These are phyloP conservation scores for Tuber microsphaerosporum DNA, from an alignment of 495 filamentous ascomycete genomes.

Conservation along the genomic window DNA sequence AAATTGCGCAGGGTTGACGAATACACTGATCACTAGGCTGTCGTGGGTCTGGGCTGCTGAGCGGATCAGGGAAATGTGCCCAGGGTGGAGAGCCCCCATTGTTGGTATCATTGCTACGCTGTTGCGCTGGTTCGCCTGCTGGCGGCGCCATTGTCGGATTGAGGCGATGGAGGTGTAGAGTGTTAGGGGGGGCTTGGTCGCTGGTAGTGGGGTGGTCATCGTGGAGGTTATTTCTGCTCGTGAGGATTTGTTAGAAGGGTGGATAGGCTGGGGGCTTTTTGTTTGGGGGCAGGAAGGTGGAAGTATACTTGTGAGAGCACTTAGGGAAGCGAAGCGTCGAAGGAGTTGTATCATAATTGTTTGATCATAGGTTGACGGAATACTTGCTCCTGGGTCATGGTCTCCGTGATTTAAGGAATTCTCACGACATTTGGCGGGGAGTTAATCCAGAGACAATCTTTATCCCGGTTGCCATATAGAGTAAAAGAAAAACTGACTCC, in stretches of 20 bases:
- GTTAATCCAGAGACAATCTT: not conserved
- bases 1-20: slow-evolving; percentile 95
- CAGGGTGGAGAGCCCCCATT: slow-evolving; percentile 91
- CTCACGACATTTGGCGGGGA: not conserved
- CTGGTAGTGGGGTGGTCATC: slow-evolving; percentile 3
- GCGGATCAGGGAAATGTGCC: slow-evolving; percentile 81
- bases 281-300: not conserved
- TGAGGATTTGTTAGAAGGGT: not conserved
- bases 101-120: slow-evolving; percentile 86
- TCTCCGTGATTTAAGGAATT: not conserved
- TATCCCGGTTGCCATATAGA: not conserved
- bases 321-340: not conserved
- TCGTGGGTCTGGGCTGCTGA: slow-evolving; percentile 76
- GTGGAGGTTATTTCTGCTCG: slow-evolving; percentile 20
- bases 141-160: slow-evolving; percentile 64
- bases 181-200: slow-evolving; percentile 51
- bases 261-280: not conserved
- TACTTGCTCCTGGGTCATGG: not conserved
- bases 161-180: slow-evolving; percentile 65
- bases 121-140: slow-evolving; percentile 59
- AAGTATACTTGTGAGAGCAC: not conserved
- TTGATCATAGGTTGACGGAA: not conserved
- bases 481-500: not conserved
- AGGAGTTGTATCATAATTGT: not conserved
- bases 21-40: slow-evolving; percentile 80